Evolutionary conservation across 208 protist genomes (phyloP).

Genomic region (Trypanosoma platydactyli): DNA sequence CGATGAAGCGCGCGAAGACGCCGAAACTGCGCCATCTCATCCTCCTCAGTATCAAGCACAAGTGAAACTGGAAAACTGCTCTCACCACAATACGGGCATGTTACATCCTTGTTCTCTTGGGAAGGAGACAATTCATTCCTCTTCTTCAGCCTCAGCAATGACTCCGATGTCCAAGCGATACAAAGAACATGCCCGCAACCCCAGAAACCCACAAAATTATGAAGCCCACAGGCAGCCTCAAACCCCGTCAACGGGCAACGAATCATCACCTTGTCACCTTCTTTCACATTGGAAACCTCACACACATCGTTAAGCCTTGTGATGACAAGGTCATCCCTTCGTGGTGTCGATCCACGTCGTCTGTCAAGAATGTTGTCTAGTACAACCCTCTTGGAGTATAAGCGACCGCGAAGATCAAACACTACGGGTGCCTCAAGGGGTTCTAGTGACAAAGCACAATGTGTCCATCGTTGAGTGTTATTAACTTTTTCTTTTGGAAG

Average conservation of each 20-base stretch:
- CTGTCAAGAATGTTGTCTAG: constrained; percentile 46
- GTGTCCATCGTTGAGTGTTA: constrained; percentile 40
- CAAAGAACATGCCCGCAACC: constrained; percentile 73
- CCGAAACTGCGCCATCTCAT: constrained; percentile 36
- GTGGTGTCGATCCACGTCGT: constrained; percentile 13
- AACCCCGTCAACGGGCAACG: constrained; percentile 62
- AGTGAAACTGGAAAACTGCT: constrained; percentile 43
- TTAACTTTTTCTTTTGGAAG: constrained; percentile 27
- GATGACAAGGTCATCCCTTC: constrained; percentile 11
- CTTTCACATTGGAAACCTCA: constrained; percentile 43
- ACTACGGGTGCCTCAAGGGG: constrained; percentile 54
- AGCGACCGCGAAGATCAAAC: constrained; percentile 61
- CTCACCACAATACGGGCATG: constrained; percentile 48
- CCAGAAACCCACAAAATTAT: constrained; percentile 77
- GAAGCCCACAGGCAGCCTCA: constrained; percentile 43
- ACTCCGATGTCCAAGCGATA: constrained; percentile 24
- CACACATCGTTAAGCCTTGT: constrained; percentile 56
- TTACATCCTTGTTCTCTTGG: background rate
- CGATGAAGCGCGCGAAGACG: constrained; percentile 28
- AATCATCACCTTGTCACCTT: constrained; percentile 34
- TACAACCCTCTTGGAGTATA: constrained; percentile 70
- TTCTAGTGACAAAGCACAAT: constrained; percentile 62
- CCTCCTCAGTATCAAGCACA: constrained; percentile 26
- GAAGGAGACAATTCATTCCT: background rate
- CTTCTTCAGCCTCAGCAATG: constrained; percentile 1